Conservation (phyloP, 768 basidiomycete species). For the Tricholoma furcatifolium region DNA sequence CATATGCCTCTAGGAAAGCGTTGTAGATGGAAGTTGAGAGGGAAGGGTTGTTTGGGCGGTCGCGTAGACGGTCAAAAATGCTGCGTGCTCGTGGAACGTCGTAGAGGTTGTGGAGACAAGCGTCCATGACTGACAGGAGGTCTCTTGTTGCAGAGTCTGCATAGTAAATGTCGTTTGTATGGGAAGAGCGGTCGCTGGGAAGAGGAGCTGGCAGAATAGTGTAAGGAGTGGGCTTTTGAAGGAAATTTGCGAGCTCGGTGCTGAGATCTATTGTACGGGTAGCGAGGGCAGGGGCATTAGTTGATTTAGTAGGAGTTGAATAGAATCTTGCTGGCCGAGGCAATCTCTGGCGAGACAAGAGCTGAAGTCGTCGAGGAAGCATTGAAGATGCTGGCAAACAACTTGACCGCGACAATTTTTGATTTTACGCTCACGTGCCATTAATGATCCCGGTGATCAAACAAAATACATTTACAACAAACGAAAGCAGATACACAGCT, state of each 20-base stretch:
- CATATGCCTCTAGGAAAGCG: slow-evolving; percentile 63
- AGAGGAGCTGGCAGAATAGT: slow-evolving; percentile 69
- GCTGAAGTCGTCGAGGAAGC: slow-evolving; percentile 32
- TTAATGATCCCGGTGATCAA: too few relatives aligned
- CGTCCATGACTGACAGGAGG: slow-evolving; percentile 75
- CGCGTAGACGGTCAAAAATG: slow-evolving; percentile 66
- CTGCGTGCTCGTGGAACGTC: slow-evolving; percentile 76
- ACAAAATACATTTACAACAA: too few relatives aligned
- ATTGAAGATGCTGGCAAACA: background rate
- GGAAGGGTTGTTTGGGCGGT: slow-evolving; percentile 24
- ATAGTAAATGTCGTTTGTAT: slow-evolving; percentile 51
- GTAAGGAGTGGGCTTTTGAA: slow-evolving; percentile 44
- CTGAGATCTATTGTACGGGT: slow-evolving; percentile 16
- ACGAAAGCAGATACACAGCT: too few relatives aligned
- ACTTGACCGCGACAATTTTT: too few relatives aligned
- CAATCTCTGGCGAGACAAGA: slow-evolving; percentile 67
- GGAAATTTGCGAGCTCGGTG: slow-evolving; percentile 48
- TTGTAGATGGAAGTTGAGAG: slow-evolving; percentile 59
- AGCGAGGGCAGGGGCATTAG: slow-evolving; percentile 53
- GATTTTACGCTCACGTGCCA: too few relatives aligned
- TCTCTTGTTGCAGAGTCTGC: slow-evolving; percentile 67
- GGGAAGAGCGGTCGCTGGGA: slow-evolving; percentile 43
- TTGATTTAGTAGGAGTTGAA: slow-evolving; percentile 60
- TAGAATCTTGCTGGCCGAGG: slow-evolving; percentile 71
- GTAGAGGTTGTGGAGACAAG: slow-evolving; percentile 73